phyloP scores from a whole-genome alignment of 2,329 filamentous ascomycete species.

The Fusarium continuum region DNA sequence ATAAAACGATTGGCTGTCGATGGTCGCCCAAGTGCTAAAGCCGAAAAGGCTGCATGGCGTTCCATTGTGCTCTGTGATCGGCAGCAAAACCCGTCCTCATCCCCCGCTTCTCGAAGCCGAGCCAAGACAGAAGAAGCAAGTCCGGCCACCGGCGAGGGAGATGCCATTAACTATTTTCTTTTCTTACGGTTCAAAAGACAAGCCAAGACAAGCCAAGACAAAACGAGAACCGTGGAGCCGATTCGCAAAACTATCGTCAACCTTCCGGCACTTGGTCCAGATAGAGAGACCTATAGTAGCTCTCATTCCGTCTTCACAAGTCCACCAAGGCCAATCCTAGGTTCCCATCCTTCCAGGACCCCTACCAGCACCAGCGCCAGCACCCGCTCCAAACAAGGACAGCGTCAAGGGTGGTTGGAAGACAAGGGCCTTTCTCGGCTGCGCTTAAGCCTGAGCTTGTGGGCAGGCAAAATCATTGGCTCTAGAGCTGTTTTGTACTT shows the following conservation, averaged over 20 bases:
- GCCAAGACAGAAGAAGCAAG: conserved; percentile 26
- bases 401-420: conserved; percentile 31
- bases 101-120: conserved; percentile 38
- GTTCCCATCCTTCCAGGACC: conserved; percentile 12
- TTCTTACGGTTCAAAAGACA: no score
- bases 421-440: conserved; percentile 17
- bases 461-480: conserved; percentile 10
- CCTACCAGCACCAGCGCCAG: conserved; percentile 9
- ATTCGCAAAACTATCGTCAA: not conserved
- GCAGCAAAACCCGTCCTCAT: conserved; percentile 22
- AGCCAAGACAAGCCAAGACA: not conserved
- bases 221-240: not conserved
- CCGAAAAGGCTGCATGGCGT: conserved; percentile 29
- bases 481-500: conserved; percentile 1
- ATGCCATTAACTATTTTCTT: no score
- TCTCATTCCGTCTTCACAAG: conserved; percentile 1
- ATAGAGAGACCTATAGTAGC: conserved; percentile 3
- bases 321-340: conserved; percentile 11
- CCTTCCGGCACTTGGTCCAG: conserved; percentile 24
- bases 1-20: conserved; percentile 14
- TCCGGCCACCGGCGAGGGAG: not conserved
- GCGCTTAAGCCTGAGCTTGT: conserved; percentile 31
- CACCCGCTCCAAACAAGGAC: not conserved
- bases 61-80: conserved; percentile 30
- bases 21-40: conserved; percentile 7